Percentiles rank a stretch among this genome's conserved stretches.
phyloP scores from a whole-genome alignment of 2,329 filamentous ascomycete genomes.

The Zasmidium cellare region DNA sequence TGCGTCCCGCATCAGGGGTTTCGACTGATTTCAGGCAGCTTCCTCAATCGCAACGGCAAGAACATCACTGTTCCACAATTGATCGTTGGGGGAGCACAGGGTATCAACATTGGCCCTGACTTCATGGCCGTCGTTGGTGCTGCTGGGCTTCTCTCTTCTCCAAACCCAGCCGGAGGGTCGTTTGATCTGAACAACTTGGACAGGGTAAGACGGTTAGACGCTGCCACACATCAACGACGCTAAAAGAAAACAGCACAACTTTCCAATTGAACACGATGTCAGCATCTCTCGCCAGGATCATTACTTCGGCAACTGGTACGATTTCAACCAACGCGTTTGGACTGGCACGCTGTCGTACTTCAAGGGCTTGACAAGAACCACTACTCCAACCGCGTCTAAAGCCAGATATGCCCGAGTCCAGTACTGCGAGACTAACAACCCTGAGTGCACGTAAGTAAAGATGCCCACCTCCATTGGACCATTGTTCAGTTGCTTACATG shows the following conservation, averaged over 20 bases:
- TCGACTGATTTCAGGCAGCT: slow-evolving; percentile 11
- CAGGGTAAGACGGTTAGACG: neutral
- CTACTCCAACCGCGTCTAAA: slow-evolving; percentile 25
- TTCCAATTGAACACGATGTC: slow-evolving; percentile 38
- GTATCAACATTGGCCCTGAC: slow-evolving; percentile 26
- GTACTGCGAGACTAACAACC: slow-evolving; percentile 25
- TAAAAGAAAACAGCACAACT: slow-evolving; percentile 20
- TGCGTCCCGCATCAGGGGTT: neutral
- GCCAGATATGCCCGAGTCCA: slow-evolving; percentile 28
- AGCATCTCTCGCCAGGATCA: slow-evolving; percentile 34
- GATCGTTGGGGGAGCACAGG: slow-evolving; percentile 21
- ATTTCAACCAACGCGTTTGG: slow-evolving; percentile 33
- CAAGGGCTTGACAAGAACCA: slow-evolving; percentile 21
- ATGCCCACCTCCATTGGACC: too few species aligned
- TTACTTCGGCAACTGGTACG: slow-evolving; percentile 32
- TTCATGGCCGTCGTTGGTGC: slow-evolving; percentile 27
- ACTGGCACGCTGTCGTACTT: slow-evolving; percentile 25
- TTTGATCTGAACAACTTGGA: slow-evolving; percentile 30
- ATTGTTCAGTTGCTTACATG: too few species aligned
- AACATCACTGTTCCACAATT: slow-evolving; percentile 27
- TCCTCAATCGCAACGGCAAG: slow-evolving; percentile 24
- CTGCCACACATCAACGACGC: neutral
- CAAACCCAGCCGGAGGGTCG: slow-evolving; percentile 14
- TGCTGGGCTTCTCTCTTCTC: slow-evolving; percentile 24
- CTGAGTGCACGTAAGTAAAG: slow-evolving; percentile 22